phyloP scores from a whole-genome alignment of 345 rosid genomes.

The Aegle marmelos region DNA sequence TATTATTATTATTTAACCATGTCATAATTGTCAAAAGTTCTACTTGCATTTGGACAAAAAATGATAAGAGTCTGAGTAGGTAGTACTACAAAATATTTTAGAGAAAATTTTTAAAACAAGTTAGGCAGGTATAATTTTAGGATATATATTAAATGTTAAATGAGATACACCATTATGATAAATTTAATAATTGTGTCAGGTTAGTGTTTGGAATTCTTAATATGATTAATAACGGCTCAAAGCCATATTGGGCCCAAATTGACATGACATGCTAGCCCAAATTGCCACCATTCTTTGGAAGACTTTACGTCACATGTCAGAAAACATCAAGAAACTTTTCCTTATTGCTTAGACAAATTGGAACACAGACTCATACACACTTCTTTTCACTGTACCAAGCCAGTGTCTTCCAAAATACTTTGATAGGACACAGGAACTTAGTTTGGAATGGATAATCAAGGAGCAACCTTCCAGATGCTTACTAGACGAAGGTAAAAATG shows the following conservation, averaged over 20 bases:
- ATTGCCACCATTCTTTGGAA: background rate
- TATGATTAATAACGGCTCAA: too few species aligned
- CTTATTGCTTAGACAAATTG: background rate
- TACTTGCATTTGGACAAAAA: background rate
- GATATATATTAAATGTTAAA: background rate
- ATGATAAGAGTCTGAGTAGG: background rate
- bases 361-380: background rate
- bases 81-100: too few species aligned
- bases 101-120: background rate
- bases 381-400: background rate
- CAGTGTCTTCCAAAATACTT: background rate
- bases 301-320: background rate
- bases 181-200: background rate
- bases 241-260: background rate
- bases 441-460: background rate
- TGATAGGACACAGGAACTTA: background rate
- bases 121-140: background rate
- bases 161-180: background rate
- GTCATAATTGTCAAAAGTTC: background rate
- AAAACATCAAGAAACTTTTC: background rate
- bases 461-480: background rate
- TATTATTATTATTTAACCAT: too few species aligned
- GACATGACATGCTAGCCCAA: background rate
- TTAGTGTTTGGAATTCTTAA: background rate
- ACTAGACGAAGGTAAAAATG: background rate